Evolutionary conservation across 352 stramenopile genomes (phyloP).

Genomic region (Thraustotheca clavata): DNA sequence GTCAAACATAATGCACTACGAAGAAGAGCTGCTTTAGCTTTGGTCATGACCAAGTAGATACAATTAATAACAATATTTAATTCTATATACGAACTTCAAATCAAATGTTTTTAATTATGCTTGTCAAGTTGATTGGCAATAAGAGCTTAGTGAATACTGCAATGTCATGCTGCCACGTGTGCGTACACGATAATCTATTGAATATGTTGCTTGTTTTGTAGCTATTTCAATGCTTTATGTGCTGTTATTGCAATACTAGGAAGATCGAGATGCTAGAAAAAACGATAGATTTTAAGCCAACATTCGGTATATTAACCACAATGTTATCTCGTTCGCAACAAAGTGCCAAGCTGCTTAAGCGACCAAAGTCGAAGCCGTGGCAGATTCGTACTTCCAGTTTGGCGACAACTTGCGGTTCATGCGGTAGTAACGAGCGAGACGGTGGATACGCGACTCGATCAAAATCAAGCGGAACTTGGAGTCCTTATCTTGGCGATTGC

Average conservation of each 20-base stretch:
- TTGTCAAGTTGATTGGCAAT: too few species aligned
- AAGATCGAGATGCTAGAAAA: background rate
- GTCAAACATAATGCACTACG: conserved; percentile 71
- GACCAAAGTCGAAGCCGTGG: conserved; percentile 97
- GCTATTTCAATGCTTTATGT: too few species aligned
- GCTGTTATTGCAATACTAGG: too few species aligned
- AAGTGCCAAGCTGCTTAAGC: conserved; percentile 81
- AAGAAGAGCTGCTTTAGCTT: conserved; percentile 42
- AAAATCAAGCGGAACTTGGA: conserved; percentile 99
- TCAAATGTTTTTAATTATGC: background rate
- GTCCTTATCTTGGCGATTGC: conserved; percentile 99
- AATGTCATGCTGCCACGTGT: too few species aligned
- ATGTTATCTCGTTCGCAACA: conserved; percentile 13
- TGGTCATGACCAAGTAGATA: background rate
- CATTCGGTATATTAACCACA: conserved; percentile 2
- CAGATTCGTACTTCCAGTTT: conserved; percentile 99
- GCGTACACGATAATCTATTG: too few species aligned
- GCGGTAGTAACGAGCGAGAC: conserved; percentile 98
- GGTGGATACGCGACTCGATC: conserved; percentile 99
- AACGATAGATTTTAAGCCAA: background rate
- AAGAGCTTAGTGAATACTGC: too few species aligned
- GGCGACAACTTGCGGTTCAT: conserved; percentile 97
- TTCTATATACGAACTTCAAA: background rate
- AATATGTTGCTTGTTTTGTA: too few species aligned
- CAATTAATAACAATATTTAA: background rate